Percentiles rank a stretch among this genome's conserved stretches.
Conservation (phyloP, 768 basidiomycete genomes). For the Podaxis pistillaris region DNA sequence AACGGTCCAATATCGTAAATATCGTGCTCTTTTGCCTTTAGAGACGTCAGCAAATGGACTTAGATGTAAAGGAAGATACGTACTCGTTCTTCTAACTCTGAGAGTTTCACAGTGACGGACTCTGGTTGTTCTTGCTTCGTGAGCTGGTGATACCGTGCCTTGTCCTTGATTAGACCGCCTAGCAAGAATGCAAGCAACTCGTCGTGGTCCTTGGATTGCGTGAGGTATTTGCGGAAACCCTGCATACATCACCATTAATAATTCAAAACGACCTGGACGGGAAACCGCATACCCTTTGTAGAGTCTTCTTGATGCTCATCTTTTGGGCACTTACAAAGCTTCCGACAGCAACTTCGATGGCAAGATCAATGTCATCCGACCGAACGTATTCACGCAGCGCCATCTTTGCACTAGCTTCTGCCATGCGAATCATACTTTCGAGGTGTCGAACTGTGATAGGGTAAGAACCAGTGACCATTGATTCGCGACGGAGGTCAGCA, state of each 20-base stretch:
- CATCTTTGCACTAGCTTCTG: constrained; percentile 99
- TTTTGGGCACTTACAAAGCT: constrained; percentile 98
- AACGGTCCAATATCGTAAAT: constrained; percentile 90
- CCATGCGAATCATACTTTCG: constrained; percentile 99
- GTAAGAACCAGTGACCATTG: constrained; percentile 95
- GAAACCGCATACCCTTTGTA: constrained; percentile 74
- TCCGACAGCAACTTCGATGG: constrained; percentile 92
- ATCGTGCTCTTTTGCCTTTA: constrained; percentile 92
- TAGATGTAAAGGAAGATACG: constrained; percentile 23
- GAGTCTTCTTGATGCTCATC: constrained; percentile 96
- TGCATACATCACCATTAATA: constrained; percentile 27
- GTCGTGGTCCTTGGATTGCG: constrained; percentile 93
- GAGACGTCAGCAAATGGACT: constrained; percentile 4
- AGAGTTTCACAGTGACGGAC: constrained; percentile 67
- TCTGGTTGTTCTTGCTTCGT: constrained; percentile 78
- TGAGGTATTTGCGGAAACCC: constrained; percentile 98
- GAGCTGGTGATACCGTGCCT: constrained; percentile 79
- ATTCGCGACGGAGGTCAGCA: constrained; percentile 93
- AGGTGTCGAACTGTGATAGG: constrained; percentile 97
- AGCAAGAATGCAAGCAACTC: constrained; percentile 93
- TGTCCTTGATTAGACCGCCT: constrained; percentile 91
- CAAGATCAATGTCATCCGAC: constrained; percentile 93
- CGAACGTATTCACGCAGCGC: constrained; percentile 94
- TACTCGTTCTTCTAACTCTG: constrained; percentile 87
- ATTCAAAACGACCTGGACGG: constrained; percentile 1